These are phyloP conservation scores for Gossypium lobatum DNA, from an alignment of 441 rosid species.

Conservation along the genomic window DNA sequence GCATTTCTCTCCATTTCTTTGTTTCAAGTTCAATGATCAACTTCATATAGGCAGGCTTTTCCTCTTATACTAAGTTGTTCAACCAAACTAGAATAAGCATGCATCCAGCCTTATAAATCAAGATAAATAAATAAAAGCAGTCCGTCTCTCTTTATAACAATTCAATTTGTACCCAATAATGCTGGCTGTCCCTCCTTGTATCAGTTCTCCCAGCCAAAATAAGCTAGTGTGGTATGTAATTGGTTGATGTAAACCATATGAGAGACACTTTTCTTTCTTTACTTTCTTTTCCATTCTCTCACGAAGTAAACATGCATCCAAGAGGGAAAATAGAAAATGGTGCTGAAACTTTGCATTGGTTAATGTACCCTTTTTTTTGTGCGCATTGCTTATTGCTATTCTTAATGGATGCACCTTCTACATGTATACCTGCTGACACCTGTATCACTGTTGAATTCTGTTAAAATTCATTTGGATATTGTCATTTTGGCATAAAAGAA, in stretches of 20 bases:
- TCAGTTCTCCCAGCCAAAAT: neutral
- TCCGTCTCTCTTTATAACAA: neutral
- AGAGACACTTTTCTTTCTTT: neutral
- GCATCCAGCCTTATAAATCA: neutral
- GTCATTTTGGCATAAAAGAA: constrained; percentile 8
- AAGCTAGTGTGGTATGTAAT: neutral
- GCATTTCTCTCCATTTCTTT: neutral
- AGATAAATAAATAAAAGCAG: neutral
- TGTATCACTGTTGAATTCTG: neutral
- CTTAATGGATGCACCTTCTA: neutral
- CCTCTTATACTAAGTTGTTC: neutral
- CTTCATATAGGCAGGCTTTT: neutral
- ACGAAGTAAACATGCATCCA: neutral
- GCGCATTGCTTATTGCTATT: neutral
- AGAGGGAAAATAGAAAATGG: neutral
- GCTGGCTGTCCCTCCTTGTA: constrained; percentile 1
- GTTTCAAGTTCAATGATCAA: neutral
- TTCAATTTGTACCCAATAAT: neutral
- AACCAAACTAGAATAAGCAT: constrained; percentile 2
- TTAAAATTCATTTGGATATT: neutral
- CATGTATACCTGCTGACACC: neutral
- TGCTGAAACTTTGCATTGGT: neutral
- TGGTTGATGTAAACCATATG: neutral
- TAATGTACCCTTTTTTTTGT: neutral
- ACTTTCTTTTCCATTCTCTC: neutral